Base-by-base conservation (phyloP, 352 stramenopile species). In the Globisporangium nodosum region DNA sequence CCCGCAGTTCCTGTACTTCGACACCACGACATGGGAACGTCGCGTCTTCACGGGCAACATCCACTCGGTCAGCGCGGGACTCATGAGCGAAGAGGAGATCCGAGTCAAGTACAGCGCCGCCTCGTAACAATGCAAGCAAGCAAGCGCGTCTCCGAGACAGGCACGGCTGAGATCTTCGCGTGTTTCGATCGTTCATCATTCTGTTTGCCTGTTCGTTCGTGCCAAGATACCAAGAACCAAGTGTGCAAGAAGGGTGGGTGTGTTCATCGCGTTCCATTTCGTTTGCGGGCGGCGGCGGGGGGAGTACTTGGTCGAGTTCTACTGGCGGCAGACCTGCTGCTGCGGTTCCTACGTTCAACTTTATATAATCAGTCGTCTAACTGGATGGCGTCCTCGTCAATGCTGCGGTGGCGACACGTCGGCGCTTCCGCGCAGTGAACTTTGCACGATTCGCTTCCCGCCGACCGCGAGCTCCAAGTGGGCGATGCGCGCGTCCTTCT, bases 1-100 rank as follows among this genome's bases (percentile, higher is more conserved):
- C 11, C 75, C 77, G 55, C 91, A 98, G 76, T 98, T 95, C 71
- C 81, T 98, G 53, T 98, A 95, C 70, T 98, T 98, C 73, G 92
- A 98, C 69, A 96, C 95, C 69, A 84, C 90, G 48, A 88, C 89
- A 56, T 98, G 94, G 94, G 94, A 98, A 76, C 85, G 92, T 78
- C 87, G 92, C 56, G 75, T 97, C 31, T 98, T 97, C 66, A 90
- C 89, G 61, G 90, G 90, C 27, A 97, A 94, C 67, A 94, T 96
- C 60, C 75, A 81, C 65, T 76, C 73, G 52, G 76, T 98, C 61
- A 91, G 82, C 58, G 71, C 70, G 53, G 92, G 92, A 2, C 88
- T 98, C 51, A 75, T 98, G 64, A 74, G 78, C 57, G 94, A 98
- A 76, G 92, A 98, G 56, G 88, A 97, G 54, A 94, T 98, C 61